phyloP scores from a whole-genome alignment of 164 flowering plant genomes.

The Cinnamomum micranthum region DNA sequence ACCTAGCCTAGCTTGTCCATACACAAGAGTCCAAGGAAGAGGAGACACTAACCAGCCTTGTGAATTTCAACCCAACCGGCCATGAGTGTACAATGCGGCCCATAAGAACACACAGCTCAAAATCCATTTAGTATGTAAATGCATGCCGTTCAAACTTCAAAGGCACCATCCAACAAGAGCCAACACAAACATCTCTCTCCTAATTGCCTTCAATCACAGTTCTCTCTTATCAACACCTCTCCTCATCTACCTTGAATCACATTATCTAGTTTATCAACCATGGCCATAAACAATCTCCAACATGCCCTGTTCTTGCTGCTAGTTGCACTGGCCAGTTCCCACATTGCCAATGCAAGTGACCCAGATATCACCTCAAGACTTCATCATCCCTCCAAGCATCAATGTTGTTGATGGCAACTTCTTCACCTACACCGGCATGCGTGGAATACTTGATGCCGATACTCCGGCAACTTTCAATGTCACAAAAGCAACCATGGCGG shows the following conservation, averaged over 20 bases:
- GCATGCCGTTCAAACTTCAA: background rate
- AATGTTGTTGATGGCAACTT: background rate
- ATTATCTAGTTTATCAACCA: background rate
- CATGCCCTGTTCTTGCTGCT: background rate
- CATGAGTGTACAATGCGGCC: background rate
- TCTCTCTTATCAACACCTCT: too few species aligned
- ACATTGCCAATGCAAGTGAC: background rate
- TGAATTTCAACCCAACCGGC: background rate
- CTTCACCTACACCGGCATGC: slow-evolving; percentile 2
- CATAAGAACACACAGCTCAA: background rate
- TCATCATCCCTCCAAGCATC: background rate
- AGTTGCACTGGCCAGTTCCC: background rate
- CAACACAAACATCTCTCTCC: background rate
- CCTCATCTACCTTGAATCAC: background rate
- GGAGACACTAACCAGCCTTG: background rate
- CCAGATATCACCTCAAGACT: background rate
- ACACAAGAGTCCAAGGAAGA: background rate
- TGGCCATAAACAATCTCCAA: background rate
- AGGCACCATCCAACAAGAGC: background rate
- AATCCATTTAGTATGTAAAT: background rate
- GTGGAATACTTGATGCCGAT: background rate
- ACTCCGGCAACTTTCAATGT: slow-evolving; percentile 1
- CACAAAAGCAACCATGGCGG: background rate
- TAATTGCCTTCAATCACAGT: too few species aligned
- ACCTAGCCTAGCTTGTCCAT: too few species aligned